These are phyloP conservation scores for Chrysoporthe deuterocubensis DNA, from an alignment of 2,329 filamentous ascomycete genomes.

Conservation along the genomic window DNA sequence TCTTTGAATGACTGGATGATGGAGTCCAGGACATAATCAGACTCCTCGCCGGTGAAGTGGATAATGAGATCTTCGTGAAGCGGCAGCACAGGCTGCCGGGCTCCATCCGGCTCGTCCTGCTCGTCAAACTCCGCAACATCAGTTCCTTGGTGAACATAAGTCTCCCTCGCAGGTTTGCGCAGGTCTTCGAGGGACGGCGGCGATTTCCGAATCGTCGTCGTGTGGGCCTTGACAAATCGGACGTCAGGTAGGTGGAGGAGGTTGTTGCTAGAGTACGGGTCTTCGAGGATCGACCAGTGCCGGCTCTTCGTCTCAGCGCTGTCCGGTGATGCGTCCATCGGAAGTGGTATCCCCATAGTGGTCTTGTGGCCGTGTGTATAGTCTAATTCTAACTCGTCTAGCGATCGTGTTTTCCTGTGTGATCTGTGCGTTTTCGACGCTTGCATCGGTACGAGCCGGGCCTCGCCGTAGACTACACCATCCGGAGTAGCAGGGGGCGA, in stretches of 20 bases:
- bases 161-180: slow-evolving; percentile 29
- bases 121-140: slow-evolving; percentile 38
- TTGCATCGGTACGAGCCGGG: slow-evolving; percentile 44
- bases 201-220: slow-evolving; percentile 37
- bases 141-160: slow-evolving; percentile 46
- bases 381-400: slow-evolving; percentile 35
- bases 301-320: slow-evolving; percentile 22
- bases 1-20: slow-evolving; percentile 52
- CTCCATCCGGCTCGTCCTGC: slow-evolving; percentile 30
- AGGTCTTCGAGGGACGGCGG: slow-evolving; percentile 18
- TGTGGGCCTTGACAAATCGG: slow-evolving; percentile 36
- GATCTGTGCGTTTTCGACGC: slow-evolving; percentile 34
- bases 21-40: slow-evolving; percentile 48
- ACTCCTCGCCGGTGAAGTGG: slow-evolving; percentile 51
- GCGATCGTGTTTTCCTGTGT: slow-evolving; percentile 42
- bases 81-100: slow-evolving; percentile 52
- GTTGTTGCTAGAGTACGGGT: slow-evolving; percentile 20
- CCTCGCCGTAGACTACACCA: slow-evolving; percentile 45
- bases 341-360: background rate
- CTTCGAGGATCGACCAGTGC: slow-evolving; percentile 24
- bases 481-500: slow-evolving; percentile 40
- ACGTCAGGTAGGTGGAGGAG: slow-evolving; percentile 33
- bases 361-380: slow-evolving; percentile 12
- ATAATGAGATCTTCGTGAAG: slow-evolving; percentile 61
- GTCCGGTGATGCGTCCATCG: slow-evolving; percentile 13